These are phyloP conservation scores for Termitomyces sp. DNA, from an alignment of 768 basidiomycete genomes.

Conservation along the genomic window DNA sequence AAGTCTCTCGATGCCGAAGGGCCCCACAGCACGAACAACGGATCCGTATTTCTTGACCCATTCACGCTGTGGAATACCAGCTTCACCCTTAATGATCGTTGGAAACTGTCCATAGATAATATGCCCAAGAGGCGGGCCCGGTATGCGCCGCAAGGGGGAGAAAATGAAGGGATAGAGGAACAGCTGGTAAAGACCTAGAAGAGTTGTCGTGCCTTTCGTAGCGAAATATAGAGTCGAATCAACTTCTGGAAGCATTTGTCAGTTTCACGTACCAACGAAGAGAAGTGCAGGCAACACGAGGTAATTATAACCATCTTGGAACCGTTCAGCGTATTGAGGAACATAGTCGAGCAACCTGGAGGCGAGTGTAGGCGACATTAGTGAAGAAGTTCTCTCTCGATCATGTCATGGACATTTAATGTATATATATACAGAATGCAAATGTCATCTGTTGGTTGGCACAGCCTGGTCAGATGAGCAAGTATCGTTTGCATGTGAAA, in stretches of 20 bases:
- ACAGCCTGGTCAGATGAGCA: too few relatives aligned
- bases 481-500: too few relatives aligned
- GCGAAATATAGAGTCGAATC: not conserved
- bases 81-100: slow-evolving; percentile 33
- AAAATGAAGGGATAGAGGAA: slow-evolving; percentile 30
- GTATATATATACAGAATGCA: not conserved
- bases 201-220: slow-evolving; percentile 8
- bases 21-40: slow-evolving; percentile 40
- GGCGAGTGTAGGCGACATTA: slow-evolving; percentile 7
- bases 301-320: not conserved
- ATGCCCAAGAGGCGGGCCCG: slow-evolving; percentile 33
- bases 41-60: slow-evolving; percentile 46
- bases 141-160: slow-evolving; percentile 34
- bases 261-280: slow-evolving; percentile 3
- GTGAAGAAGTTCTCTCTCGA: too few relatives aligned
- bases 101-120: slow-evolving; percentile 35
- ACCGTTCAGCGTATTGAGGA: not conserved
- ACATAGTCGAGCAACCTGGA: not conserved
- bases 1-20: slow-evolving; percentile 41
- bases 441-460: too few relatives aligned
- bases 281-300: not conserved
- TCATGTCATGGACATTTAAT: too few relatives aligned
- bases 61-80: slow-evolving; percentile 40
- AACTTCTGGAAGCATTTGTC: not conserved
- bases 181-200: slow-evolving; percentile 23